A percentile compares a stretch with the other conserved stretches of the same genome.
Evolutionary conservation across 208 protist species (phyloP).

Genomic region (Zelonia costaricensis): DNA sequence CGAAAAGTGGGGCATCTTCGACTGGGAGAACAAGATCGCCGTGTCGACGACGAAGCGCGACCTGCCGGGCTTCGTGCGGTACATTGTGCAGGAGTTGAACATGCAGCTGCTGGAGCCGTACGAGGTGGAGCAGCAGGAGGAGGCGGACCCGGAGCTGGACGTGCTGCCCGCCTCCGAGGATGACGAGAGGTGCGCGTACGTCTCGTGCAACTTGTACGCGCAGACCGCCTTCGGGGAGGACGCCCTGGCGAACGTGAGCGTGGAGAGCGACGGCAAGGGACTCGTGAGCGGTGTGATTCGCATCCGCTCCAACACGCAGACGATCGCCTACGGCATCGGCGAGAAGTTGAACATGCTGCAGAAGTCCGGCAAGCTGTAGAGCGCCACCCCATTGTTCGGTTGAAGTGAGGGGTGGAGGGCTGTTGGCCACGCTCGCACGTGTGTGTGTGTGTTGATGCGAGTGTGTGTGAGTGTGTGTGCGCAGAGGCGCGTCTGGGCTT

Average conservation of each 20-base stretch:
- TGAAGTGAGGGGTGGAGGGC: too few species aligned
- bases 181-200: slow-evolving; percentile 92
- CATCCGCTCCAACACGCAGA: slow-evolving; percentile 97
- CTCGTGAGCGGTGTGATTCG: slow-evolving; percentile 96
- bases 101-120: slow-evolving; percentile 88
- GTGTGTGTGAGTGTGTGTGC: slow-evolving; percentile 2
- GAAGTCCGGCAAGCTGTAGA: slow-evolving; percentile 38
- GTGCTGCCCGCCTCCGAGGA: slow-evolving; percentile 39
- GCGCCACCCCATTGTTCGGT: too few species aligned
- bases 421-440: too few species aligned
- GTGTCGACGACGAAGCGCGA: slow-evolving; percentile 86
- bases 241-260: slow-evolving; percentile 96
- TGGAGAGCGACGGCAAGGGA: slow-evolving; percentile 68
- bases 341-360: slow-evolving; percentile 93
- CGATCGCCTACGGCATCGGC: slow-evolving; percentile 98
- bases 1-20: slow-evolving; percentile 98
- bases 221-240: slow-evolving; percentile 97
- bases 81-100: slow-evolving; percentile 94
- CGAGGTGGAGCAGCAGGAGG: slow-evolving; percentile 33
- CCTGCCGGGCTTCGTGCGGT: slow-evolving; percentile 90
- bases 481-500: neutral
- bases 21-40: slow-evolving; percentile 99
- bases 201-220: slow-evolving; percentile 98
- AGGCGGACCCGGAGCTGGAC: slow-evolving; percentile 34
- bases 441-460: neutral